Evolutionary conservation across 805 yeast genomes (phyloP), one percentile per base, ranked within the genome.

Genomic region (Yamadazyma tumulicola): DNA sequence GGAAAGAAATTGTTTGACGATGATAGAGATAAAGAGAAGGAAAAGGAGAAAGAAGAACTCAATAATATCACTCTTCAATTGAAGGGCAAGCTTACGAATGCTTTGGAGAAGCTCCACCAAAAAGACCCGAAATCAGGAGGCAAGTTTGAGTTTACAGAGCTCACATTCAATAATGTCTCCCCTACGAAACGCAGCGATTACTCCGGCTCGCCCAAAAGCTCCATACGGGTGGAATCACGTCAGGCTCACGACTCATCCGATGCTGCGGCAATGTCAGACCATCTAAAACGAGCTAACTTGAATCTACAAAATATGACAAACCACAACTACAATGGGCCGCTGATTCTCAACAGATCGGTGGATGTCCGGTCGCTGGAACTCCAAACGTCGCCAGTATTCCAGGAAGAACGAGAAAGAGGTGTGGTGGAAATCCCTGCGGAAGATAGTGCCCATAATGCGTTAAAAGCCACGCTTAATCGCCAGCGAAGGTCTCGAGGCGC

Each of bases 401-500:
- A 34, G 19, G 35, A 31, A 17, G 22, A 31, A 19, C 20, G 41
- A 25, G 26, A 29, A 17, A 37, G 40, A 5, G 37, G 43, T 30
- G 36, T 55, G 11, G n/a, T n/a, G n/a, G n/a, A n/a, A n/a, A n/a
- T n/a, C n/a, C 64, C 65, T 30, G 54, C 35, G 4, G 70, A 66
- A 39, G 50, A 61, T n/a, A 64, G 69, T 45, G 73, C 73, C 4
- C 73, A 67, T 35, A 57, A 55, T 39, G 73, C 73, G n/a, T 54
- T 67, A 26, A 46, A 64, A 41, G 68, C 69, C 4, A 67, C 72
- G 12, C 29, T 34, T 18, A 34, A 34, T 29, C 14, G 37, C 4
- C 38, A 29, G 22, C 19, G 26, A 12, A 7, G 27, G 14, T n/a
- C n/a, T n/a, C n/a, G n/a, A n/a, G n/a, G n/a, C n/a, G 27, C 14